Base-by-base conservation (phyloP, 2,329 filamentous ascomycete genomes). In the Alternaria sp. region DNA sequence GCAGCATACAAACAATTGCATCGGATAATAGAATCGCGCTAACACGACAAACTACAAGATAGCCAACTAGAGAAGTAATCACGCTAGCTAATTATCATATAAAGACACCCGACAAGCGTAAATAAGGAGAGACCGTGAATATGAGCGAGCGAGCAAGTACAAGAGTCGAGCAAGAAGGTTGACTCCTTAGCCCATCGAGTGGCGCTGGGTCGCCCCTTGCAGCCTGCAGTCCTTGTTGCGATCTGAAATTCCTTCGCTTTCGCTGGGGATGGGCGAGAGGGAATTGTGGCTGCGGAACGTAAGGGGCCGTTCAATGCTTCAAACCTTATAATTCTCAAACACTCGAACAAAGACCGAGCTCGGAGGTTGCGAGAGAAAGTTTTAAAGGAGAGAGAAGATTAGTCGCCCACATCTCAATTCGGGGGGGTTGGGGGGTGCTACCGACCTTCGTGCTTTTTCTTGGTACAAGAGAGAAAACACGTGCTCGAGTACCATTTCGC, bases 181-280 rank as follows among this genome's bases (percentile, higher is more conserved):
- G 17, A 58, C 10, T 66, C 66, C 64, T 58, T 64, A 69, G 63
- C 59, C 54, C 40, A 44, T 54, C 61, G 53, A 56, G 58, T 65
- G 63, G 63, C 54, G 60, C 42, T 63, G 40, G 40, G 40, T 56
- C 62, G 74, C 72, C 75, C 73, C 73, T 76, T 77, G 67, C 73
- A 60, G 62, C 42, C 39, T 52, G 54, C 51, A 60, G 56, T 70
- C 62, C 71, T 67, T 69, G 51, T 57, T 56, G 57, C 33, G 59
- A 26, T 63, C 62, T 66, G 54, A 58, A 67, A 72, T 77, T 76
- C 72, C 65, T 70, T 61, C 52, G 37, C 39, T 44, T 45, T 31
- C 46, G 46, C 33, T 45, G 24, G 54, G 33, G 56, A 41, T 44
- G 41, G 44, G 37, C 23, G n/a, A 41, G 48, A 34, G 40, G 52